These are phyloP conservation scores for Coniochaeta hoffmannii DNA, from an alignment of 2,329 filamentous ascomycete genomes.

Conservation along the genomic window DNA sequence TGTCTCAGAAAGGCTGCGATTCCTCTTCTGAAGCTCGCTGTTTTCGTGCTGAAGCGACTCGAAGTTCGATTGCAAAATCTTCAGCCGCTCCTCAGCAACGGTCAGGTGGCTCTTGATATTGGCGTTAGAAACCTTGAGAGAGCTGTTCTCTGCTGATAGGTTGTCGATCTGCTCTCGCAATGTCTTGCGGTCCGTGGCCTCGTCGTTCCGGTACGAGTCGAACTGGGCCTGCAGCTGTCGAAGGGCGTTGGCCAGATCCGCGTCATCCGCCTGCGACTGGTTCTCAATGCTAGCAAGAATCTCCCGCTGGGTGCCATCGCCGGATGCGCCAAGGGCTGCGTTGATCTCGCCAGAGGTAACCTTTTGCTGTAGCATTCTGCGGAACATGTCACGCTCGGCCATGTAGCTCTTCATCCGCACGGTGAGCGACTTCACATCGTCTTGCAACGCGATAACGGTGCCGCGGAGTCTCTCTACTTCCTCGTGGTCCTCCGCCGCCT, in stretches of 20 bases:
- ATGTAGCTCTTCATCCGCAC: conserved; percentile 88
- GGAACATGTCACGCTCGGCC: conserved; percentile 95
- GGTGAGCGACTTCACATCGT: conserved; percentile 76
- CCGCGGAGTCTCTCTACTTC: conserved; percentile 54
- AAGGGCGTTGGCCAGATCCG: conserved; percentile 68
- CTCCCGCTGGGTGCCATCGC: conserved; percentile 47
- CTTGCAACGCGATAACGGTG: conserved; percentile 46
- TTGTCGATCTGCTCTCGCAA: conserved; percentile 79
- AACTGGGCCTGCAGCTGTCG: conserved; percentile 86
- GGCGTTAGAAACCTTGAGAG: conserved; percentile 75
- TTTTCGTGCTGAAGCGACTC: conserved; percentile 79
- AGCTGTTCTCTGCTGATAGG: conserved; percentile 73
- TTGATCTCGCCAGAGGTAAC: conserved; percentile 52
- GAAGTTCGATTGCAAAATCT: conserved; percentile 86
- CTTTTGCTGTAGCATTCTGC: conserved; percentile 79
- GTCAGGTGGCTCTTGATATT: conserved; percentile 73
- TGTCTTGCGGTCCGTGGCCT: conserved; percentile 70
- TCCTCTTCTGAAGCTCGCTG: conserved; percentile 75
- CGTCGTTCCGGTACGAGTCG: conserved; percentile 82
- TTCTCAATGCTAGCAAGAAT: conserved; percentile 53
- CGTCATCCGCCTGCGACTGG: conserved; percentile 46
- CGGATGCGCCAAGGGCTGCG: conserved; percentile 59
- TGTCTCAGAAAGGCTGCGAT: conserved; percentile 67
- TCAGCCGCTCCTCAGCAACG: conserved; percentile 74
- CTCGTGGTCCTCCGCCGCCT: conserved; percentile 57